Evolutionary conservation across 1,139 yeast genomes (phyloP), one percentile per base, ranked within the genome.

Genomic region (Saccharomyces hybrid): DNA sequence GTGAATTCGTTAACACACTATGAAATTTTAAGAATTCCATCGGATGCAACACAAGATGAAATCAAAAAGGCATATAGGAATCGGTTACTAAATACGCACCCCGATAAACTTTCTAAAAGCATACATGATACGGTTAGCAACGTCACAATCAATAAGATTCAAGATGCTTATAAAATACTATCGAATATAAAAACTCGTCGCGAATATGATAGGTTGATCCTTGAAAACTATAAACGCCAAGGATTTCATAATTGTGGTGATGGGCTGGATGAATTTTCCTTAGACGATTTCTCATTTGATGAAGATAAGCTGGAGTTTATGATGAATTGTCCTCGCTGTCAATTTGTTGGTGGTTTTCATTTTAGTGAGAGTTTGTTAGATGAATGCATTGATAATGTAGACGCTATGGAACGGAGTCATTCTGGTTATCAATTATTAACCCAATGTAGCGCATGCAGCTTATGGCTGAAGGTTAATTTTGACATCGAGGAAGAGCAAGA

Each of bases 401-500:
- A 79, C 0, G 82, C 77, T 55, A 81, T 80, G 2, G 70, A 71
- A 13, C 53, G 52, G 3, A 48, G 50, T 13, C 52, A 48, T 11
- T 86, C 84, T 14, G 85, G 85, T 7, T 83, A 73, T 57, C 87
- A 85, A 58, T 77, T 90, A 2, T 76, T 86, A 7, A 82, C 88
- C 0, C 96, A 90, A 63, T 90, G 97, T 66, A 69, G 73, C 11
- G 83, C 88, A 44, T 90, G 97, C 66, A 86, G 95, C 67, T 69
- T 89, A 28, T 90, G 96, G 96, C 72, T 90, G 16, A 82, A 82
- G 53, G 90, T 90, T 1, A 78, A 76, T 58, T 81, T 77, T 57
- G 69, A 68, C 26, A 65, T 62, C 7, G 57, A 58, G 46, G 58
- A 59, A 29, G 57, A 55, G 28, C 56, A 51, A 50, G 50, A 53